Evolutionary conservation across 441 rosid species (phyloP).

Genomic region (Populus hybrid): DNA sequence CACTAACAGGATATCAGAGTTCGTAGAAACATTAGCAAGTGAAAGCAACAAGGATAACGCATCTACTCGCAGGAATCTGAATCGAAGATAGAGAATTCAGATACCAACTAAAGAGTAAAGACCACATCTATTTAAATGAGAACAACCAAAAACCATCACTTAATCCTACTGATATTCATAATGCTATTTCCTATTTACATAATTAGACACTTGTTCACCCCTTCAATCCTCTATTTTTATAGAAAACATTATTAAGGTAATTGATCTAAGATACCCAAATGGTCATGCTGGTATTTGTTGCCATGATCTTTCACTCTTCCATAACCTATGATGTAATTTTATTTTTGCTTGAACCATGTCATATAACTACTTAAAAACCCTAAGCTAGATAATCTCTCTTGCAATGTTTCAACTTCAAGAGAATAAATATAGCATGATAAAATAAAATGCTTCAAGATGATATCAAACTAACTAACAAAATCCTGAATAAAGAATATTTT

Average conservation of each 20-base stretch:
- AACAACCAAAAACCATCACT: too few species aligned
- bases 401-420: neutral
- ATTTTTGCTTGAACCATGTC: neutral
- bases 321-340: too few species aligned
- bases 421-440: neutral
- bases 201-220: too few species aligned
- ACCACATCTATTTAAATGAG: neutral
- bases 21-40: constrained; percentile 71
- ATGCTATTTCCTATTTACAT: too few species aligned
- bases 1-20: constrained; percentile 73
- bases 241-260: too few species aligned
- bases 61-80: constrained; percentile 78
- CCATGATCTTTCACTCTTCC: neutral
- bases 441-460: neutral
- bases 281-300: too few species aligned
- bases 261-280: too few species aligned
- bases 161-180: neutral
- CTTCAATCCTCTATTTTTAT: too few species aligned
- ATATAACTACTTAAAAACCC: neutral
- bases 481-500: neutral
- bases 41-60: constrained; percentile 74
- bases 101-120: neutral
- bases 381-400: neutral
- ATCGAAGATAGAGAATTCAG: too few species aligned
- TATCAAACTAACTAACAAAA: neutral